Percentiles rank a stretch among this genome's conserved stretches.
phyloP scores from a whole-genome alignment of 2,329 filamentous ascomycete species.

The Botrytis aclada region DNA sequence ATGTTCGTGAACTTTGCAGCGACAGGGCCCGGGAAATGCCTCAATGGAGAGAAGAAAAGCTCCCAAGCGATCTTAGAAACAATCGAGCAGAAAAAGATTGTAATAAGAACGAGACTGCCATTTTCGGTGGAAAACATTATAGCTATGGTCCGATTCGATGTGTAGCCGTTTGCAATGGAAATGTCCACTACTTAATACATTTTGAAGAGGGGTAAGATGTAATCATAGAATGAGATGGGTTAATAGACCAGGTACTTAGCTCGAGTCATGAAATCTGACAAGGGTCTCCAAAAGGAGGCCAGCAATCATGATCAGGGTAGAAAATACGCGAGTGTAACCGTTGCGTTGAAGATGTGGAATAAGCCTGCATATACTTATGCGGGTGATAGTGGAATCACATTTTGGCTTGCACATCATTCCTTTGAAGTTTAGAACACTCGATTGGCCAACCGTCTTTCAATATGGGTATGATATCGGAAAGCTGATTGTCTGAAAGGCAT shows the following conservation, averaged over 20 bases:
- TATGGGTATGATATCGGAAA: background rate
- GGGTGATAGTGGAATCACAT: background rate
- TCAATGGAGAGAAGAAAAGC: background rate
- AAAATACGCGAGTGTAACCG: background rate
- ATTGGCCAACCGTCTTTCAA: background rate
- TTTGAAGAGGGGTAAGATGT: background rate
- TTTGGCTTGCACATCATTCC: background rate
- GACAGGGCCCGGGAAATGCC: slow-evolving; percentile 1
- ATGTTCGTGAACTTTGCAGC: background rate
- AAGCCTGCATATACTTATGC: background rate
- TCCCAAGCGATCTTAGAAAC: background rate
- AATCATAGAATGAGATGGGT: background rate
- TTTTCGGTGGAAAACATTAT: background rate
- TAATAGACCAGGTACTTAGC: background rate
- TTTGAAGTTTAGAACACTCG: background rate
- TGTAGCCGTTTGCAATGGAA: background rate
- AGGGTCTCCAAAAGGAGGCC: background rate
- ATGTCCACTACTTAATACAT: too few species aligned
- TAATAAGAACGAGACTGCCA: background rate
- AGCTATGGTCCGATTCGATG: too few species aligned
- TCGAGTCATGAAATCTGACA: background rate
- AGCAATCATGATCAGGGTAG: background rate
- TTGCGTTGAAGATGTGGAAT: background rate
- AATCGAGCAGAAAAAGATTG: background rate
- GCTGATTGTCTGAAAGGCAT: background rate